Evolutionary conservation across 1,284 basidiomycete genomes (phyloP).

Genomic region (Puccinia horiana): DNA sequence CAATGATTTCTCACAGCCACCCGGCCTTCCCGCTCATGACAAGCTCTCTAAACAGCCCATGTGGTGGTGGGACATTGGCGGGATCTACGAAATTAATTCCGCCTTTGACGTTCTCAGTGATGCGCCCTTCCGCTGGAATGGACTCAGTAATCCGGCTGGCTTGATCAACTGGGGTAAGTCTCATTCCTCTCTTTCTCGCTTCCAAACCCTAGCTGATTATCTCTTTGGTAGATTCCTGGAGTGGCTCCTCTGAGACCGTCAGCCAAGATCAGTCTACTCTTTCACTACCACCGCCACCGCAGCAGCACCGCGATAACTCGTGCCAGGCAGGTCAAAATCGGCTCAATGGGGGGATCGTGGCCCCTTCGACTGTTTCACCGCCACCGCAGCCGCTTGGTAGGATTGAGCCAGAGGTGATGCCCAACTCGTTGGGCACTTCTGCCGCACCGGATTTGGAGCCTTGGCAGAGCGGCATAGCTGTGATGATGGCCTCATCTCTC

Average conservation of each 20-base stretch:
- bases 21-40: neutral
- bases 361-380: too few species aligned
- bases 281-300: neutral
- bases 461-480: too few species aligned
- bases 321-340: too few species aligned
- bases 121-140: neutral
- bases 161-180: constrained; percentile 10
- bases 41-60: neutral
- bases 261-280: neutral
- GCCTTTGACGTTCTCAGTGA: neutral
- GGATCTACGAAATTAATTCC: constrained; percentile 9
- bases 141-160: neutral
- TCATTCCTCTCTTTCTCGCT: too few species aligned
- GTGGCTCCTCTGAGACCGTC: neutral
- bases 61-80: constrained; percentile 25
- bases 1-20: neutral
- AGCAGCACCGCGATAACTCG: neutral
- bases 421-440: too few species aligned
- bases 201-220: too few species aligned
- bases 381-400: too few species aligned
- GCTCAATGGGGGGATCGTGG: too few species aligned
- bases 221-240: neutral
- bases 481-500: too few species aligned
- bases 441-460: too few species aligned
- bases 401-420: too few species aligned